Evolutionary conservation across 2,329 filamentous ascomycete species (phyloP).

Genomic region (Malbranchea zuffiana): DNA sequence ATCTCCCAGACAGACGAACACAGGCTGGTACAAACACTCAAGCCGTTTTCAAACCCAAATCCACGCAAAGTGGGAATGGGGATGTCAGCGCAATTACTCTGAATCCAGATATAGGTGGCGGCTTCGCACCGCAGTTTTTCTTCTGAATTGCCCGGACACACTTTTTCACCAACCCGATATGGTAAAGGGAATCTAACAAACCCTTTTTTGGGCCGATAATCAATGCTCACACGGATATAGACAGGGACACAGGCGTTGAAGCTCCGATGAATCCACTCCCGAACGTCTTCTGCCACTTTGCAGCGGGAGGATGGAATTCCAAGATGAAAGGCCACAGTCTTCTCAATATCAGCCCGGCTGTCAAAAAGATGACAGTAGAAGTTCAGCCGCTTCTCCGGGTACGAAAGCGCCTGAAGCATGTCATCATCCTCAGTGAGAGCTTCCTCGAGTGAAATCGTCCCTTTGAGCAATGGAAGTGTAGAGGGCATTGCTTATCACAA

Average conservation of each 20-base stretch:
- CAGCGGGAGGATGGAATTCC: slow-evolving; percentile 4
- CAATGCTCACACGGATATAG: background rate
- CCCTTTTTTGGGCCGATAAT: slow-evolving; percentile 1
- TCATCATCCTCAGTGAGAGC: slow-evolving; percentile 17
- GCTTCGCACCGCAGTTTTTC: slow-evolving; percentile 15
- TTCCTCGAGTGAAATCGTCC: slow-evolving; percentile 17
- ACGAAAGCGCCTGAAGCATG: slow-evolving; percentile 18
- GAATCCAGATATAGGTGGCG: slow-evolving; percentile 11
- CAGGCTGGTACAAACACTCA: slow-evolving; percentile 10
- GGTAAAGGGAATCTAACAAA: slow-evolving; percentile 10
- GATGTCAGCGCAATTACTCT: slow-evolving; percentile 11
- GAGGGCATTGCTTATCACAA: no score
- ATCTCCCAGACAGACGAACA: background rate
- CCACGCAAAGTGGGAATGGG: slow-evolving; percentile 12
- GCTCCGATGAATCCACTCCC: slow-evolving; percentile 14
- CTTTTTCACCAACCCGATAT: slow-evolving; percentile 6
- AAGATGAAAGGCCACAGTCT: slow-evolving; percentile 7
- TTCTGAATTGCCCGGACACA: slow-evolving; percentile 5
- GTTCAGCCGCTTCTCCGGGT: slow-evolving; percentile 14
- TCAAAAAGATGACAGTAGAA: slow-evolving; percentile 6
- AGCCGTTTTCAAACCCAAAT: slow-evolving; percentile 19
- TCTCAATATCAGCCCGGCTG: slow-evolving; percentile 2
- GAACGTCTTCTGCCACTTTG: slow-evolving; percentile 4
- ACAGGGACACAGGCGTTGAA: slow-evolving; percentile 16
- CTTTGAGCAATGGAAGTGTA: slow-evolving; percentile 3